Percentiles rank a stretch among this genome's conserved stretches.
Conservation (phyloP, 805 yeast species). For the Candida insectorum region DNA sequence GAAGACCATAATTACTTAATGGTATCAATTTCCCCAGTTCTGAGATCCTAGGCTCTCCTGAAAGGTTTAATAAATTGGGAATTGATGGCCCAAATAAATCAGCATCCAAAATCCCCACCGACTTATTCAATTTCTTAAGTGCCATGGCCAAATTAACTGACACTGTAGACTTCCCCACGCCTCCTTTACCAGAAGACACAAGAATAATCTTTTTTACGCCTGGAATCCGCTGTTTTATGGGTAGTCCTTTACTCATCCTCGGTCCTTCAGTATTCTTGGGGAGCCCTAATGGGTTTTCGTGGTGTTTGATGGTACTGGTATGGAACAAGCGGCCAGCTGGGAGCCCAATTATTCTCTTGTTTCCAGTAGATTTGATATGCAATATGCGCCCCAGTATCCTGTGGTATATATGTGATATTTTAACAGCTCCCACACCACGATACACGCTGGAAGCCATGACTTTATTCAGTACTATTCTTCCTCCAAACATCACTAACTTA, state of each 20-base stretch:
- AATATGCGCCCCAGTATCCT: neutral
- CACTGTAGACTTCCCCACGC: constrained; percentile 79
- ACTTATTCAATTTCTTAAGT: constrained; percentile 48
- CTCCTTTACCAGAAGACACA: constrained; percentile 77
- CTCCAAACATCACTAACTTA: too few relatives aligned
- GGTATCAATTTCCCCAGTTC: constrained; percentile 59
- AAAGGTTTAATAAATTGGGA: constrained; percentile 65
- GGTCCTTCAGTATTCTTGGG: constrained; percentile 29
- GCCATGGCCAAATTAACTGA: constrained; percentile 67
- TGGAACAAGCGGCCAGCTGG: neutral
- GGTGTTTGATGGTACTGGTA: too few relatives aligned
- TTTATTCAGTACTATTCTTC: too few relatives aligned
- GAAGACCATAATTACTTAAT: constrained; percentile 66
- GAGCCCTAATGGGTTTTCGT: constrained; percentile 42
- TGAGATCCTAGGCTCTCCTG: constrained; percentile 65
- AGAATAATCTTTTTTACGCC: constrained; percentile 61
- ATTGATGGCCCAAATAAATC: constrained; percentile 85
- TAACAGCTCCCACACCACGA: too few relatives aligned
- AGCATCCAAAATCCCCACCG: constrained; percentile 71
- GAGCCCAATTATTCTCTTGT: too few relatives aligned
- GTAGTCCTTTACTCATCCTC: constrained; percentile 50
- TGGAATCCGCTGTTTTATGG: constrained; percentile 52
- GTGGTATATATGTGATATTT: too few relatives aligned
- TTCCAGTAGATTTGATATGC: neutral
- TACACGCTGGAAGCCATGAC: too few relatives aligned